Evolutionary conservation across 805 yeast genomes (phyloP).

Genomic region (Cyberlindnera xylosilytica): DNA sequence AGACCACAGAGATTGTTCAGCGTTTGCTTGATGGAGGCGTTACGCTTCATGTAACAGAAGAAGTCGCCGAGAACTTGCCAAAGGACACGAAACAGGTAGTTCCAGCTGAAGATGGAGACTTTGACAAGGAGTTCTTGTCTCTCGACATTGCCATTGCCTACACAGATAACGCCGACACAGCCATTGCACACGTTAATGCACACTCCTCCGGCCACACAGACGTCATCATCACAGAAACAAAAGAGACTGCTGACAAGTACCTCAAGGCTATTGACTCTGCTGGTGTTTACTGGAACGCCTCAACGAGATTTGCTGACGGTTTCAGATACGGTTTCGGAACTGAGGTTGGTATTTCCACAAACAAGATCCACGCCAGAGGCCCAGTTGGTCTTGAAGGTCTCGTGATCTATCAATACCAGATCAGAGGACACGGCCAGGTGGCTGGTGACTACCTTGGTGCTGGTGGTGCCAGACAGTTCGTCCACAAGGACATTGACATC

Average conservation of each 20-base stretch:
- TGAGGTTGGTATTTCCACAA: constrained; percentile 96
- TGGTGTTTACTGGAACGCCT: constrained; percentile 97
- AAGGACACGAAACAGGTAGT: constrained; percentile 31
- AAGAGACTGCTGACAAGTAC: constrained; percentile 69
- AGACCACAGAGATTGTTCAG: constrained; percentile 36
- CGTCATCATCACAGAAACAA: constrained; percentile 76
- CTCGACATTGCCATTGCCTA: constrained; percentile 75
- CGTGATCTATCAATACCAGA: constrained; percentile 91
- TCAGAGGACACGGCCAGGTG: constrained; percentile 89
- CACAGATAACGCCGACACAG: constrained; percentile 58
- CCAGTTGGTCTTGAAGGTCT: constrained; percentile 98
- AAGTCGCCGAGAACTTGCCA: constrained; percentile 34
- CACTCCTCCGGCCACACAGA: constrained; percentile 98
- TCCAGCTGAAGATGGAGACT: constrained; percentile 62
- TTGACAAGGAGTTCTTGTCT: constrained; percentile 79
- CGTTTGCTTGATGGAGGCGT: constrained; percentile 63
- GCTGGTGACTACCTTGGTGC: constrained; percentile 91
- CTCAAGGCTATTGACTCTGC: constrained; percentile 88
- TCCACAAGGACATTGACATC: constrained; percentile 61
- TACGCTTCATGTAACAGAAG: constrained; percentile 62
- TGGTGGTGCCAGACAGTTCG: constrained; percentile 78
- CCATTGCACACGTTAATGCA: constrained; percentile 80
- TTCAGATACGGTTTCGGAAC: constrained; percentile 98
- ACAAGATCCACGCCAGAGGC: constrained; percentile 96
- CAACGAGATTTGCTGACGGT: constrained; percentile 97